Conservation (phyloP, 2,329 filamentous ascomycete species). For the Phoma herbarum region DNA sequence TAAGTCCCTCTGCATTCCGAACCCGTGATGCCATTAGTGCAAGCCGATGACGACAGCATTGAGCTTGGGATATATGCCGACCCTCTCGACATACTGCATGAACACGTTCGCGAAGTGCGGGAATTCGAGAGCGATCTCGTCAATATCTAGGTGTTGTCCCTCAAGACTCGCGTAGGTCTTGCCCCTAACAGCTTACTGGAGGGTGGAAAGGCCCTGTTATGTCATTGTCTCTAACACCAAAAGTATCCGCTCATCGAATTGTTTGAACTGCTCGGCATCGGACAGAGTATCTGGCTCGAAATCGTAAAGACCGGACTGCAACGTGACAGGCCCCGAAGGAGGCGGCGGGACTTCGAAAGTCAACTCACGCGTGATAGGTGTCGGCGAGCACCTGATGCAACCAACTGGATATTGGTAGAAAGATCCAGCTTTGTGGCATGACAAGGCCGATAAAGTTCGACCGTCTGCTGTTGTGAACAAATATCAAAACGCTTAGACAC, state of each 20-base stretch:
- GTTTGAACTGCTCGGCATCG: too few species aligned
- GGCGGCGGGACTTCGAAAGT: neutral
- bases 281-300: too few species aligned
- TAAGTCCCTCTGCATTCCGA: too few species aligned
- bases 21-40: neutral
- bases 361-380: neutral
- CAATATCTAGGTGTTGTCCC: too few species aligned
- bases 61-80: neutral
- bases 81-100: neutral
- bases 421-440: neutral
- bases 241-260: too few species aligned
- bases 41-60: neutral
- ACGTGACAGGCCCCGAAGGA: neutral
- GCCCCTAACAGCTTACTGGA: too few species aligned
- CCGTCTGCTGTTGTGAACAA: neutral
- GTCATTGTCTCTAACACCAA: too few species aligned
- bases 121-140: too few species aligned
- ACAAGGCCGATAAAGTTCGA: neutral
- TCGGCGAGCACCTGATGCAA: neutral
- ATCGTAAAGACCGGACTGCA: neutral
- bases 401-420: neutral
- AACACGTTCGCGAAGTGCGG: neutral
- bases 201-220: too few species aligned
- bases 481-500: neutral
- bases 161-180: too few species aligned